Conservation (phyloP, 1,284 basidiomycete genomes). For the Cryptococcus sp. region DNA sequence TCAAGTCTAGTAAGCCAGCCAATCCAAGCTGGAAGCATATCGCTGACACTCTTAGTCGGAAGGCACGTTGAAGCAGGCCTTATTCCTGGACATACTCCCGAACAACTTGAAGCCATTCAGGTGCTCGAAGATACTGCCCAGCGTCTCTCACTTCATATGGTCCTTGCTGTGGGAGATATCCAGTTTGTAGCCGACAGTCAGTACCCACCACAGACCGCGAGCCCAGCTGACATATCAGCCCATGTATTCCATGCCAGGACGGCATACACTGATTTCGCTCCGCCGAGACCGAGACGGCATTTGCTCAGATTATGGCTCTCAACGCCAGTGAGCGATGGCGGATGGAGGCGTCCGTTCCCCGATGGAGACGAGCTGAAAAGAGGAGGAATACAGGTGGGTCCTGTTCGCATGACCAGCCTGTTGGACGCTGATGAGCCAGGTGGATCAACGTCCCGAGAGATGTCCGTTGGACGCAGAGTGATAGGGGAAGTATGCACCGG, state of each 20-base stretch:
- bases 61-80: slow-evolving; percentile 43
- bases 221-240: slow-evolving; percentile 12
- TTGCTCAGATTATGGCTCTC: slow-evolving; percentile 51
- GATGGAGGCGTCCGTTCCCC: too few species aligned
- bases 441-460: too few species aligned
- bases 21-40: too few species aligned
- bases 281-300: slow-evolving; percentile 46
- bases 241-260: slow-evolving; percentile 49
- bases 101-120: slow-evolving; percentile 47
- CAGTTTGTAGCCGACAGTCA: slow-evolving; percentile 37
- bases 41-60: slow-evolving; percentile 11
- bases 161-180: slow-evolving; percentile 49
- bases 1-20: slow-evolving; percentile 22
- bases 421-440: too few species aligned
- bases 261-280: slow-evolving; percentile 46
- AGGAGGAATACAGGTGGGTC: too few species aligned
- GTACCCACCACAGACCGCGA: slow-evolving; percentile 8
- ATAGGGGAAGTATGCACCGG: too few species aligned
- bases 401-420: too few species aligned
- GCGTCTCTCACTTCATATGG: slow-evolving; percentile 47
- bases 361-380: too few species aligned
- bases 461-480: too few species aligned
- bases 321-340: too few species aligned
- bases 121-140: slow-evolving; percentile 49
- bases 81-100: slow-evolving; percentile 38